Base-by-base conservation (phyloP, 2,329 filamentous ascomycete species). In the Emergomyces africanus region DNA sequence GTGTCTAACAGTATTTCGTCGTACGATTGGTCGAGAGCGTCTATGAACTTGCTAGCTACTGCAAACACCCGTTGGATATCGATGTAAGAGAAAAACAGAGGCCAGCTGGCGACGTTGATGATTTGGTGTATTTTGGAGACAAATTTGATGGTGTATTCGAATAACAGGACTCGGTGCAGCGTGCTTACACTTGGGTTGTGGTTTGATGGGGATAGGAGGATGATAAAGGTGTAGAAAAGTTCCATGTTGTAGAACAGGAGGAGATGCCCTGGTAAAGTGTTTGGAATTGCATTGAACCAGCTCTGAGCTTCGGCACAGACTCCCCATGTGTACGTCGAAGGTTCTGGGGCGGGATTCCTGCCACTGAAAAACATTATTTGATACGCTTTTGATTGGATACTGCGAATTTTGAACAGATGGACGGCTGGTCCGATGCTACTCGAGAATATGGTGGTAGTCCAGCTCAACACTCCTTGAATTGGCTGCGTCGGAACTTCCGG, bases 341-440 rank as follows among this genome's bases (percentile, higher is more conserved):
- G 81, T 57, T 91, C 84, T 20, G 82, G 77, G 60, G 89, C 79
- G n/a, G 83, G 81, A 1, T 81, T 78, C 0, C 85, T 82, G 10
- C 88, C 87, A 20, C 85, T 88, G 67, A 94, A 89, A 68, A 94
- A 94, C 2, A 96, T 82, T 25, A 86, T 83, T 67, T 95, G 90
- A 66, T 97, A 97, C 83, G 90, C 96, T 55, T 81, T 81, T 0
- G 94, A 97, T 70, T 97, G 87, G 6, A 89, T 82, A 60, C 86
- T 83, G n/a, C 92, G 87, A 9, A 97, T 82, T 66, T 86, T 85
- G 69, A 96, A 92, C 1, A 96, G 76, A 20, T 90, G 81, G 12
- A 90, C 77, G 0, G 90, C 90, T 5, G 88, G 83, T 59, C 88
- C 84, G 39, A 87, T 81, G 0, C 77, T 79, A 57, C 79, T 77